A percentile compares a stretch with the other conserved stretches of the same genome.
Conservation (phyloP, 2,329 filamentous ascomycete genomes). For the Ambrosiella cleistominuta region DNA sequence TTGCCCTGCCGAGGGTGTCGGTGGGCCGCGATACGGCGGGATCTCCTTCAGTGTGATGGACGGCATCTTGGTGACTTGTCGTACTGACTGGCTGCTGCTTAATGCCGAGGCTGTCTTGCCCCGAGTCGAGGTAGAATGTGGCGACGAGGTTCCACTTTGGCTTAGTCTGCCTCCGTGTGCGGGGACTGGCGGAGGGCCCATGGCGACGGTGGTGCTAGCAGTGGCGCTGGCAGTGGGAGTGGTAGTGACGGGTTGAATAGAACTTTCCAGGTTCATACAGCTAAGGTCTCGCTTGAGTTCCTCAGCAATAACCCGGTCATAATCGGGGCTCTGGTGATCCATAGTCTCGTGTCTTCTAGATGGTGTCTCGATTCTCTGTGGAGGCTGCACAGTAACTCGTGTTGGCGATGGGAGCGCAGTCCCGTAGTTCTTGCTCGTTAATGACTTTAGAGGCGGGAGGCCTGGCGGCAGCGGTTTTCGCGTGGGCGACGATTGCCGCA, state of each 20-base stretch:
- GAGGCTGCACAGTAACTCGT: conserved; percentile 40
- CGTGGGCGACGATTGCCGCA: conserved; percentile 43
- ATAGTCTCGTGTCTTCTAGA: conserved; percentile 2
- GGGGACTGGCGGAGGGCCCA: conserved; percentile 9
- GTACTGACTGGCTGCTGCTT: conserved; percentile 18
- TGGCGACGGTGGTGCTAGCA: neutral
- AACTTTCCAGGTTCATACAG: conserved; percentile 32
- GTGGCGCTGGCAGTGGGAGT: too few relatives aligned
- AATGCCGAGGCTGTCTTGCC: neutral
- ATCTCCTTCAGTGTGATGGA: conserved; percentile 35
- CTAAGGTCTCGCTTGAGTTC: conserved; percentile 47
- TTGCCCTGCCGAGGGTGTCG: conserved; percentile 17
- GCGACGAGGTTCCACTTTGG: neutral
- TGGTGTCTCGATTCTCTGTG: conserved; percentile 11
- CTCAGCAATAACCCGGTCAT: conserved; percentile 41
- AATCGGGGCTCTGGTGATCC: conserved; percentile 33
- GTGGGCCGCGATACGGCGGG: conserved; percentile 32
- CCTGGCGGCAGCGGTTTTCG: conserved; percentile 31
- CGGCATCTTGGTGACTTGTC: conserved; percentile 23
- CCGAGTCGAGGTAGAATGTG: neutral
- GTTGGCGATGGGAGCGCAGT: conserved; percentile 30
- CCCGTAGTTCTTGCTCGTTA: conserved; percentile 3
- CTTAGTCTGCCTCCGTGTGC: conserved; percentile 5
- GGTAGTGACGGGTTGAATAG: conserved; percentile 15
- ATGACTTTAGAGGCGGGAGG: conserved; percentile 4